These are phyloP conservation scores for Fusarium sp. DNA, from an alignment of 2,329 filamentous ascomycete species.

Conservation along the genomic window DNA sequence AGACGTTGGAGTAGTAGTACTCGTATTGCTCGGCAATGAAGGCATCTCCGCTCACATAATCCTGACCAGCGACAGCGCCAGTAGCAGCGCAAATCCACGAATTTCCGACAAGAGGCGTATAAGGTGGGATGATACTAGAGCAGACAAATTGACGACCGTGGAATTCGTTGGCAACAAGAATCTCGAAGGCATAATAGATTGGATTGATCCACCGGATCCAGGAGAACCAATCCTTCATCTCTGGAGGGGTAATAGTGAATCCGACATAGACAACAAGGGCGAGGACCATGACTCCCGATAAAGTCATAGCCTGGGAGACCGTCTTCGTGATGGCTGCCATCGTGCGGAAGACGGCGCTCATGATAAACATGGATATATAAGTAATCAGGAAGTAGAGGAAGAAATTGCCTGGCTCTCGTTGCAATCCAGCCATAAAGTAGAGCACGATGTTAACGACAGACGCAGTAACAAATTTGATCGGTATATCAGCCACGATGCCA, in stretches of 20 bases:
- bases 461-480: constrained; percentile 66
- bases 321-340: constrained; percentile 78
- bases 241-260: constrained; percentile 41
- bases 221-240: constrained; percentile 76
- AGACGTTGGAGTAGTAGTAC: constrained; percentile 69
- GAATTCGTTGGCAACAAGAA: constrained; percentile 80
- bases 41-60: constrained; percentile 69
- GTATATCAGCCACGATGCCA: constrained; percentile 66
- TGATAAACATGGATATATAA: constrained; percentile 75
- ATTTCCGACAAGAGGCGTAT: constrained; percentile 57
- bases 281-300: constrained; percentile 67
- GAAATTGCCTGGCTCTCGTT: constrained; percentile 73
- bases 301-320: constrained; percentile 67
- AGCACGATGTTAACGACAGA: constrained; percentile 66
- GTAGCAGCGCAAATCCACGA: constrained; percentile 66
- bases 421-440: constrained; percentile 67
- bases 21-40: constrained; percentile 68
- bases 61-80: constrained; percentile 66
- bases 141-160: constrained; percentile 69
- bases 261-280: constrained; percentile 58
- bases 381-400: constrained; percentile 83
- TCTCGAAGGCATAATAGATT: constrained; percentile 79
- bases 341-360: constrained; percentile 82
- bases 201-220: constrained; percentile 75
- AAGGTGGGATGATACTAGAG: constrained; percentile 61